Evolutionary conservation across 2,329 filamentous ascomycete species (phyloP).

Genomic region (Aspergillus aculeatus): DNA sequence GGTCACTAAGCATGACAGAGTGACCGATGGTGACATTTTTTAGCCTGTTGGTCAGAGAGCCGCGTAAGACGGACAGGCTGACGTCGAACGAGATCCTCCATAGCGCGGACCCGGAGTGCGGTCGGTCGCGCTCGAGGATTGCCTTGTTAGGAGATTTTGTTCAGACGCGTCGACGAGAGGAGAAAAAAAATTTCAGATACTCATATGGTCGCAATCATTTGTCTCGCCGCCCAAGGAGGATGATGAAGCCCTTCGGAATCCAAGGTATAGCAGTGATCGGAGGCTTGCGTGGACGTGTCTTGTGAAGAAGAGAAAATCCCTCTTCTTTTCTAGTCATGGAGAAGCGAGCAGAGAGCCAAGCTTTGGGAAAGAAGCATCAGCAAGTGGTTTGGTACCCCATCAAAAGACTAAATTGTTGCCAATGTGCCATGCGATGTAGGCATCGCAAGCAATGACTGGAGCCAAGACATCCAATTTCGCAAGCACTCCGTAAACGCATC

Average conservation of each 20-base stretch:
- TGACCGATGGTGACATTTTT: slow-evolving; percentile 18
- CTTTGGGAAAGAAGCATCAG: background rate
- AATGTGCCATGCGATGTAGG: background rate
- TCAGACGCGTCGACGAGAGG: slow-evolving; percentile 7
- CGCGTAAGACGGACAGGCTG: slow-evolving; percentile 22
- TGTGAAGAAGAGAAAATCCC: background rate
- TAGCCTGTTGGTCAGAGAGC: slow-evolving; percentile 22
- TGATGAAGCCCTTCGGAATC: background rate
- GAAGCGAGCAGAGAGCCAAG: background rate
- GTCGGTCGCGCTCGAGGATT: slow-evolving; percentile 3
- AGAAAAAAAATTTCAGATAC: slow-evolving; percentile 2
- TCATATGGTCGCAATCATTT: background rate
- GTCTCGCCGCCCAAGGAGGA: background rate
- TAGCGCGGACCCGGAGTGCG: background rate
- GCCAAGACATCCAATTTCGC: background rate
- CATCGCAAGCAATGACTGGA: background rate
- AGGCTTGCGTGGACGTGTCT: background rate
- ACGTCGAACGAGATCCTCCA: slow-evolving; percentile 9
- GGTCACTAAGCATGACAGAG: slow-evolving; percentile 13
- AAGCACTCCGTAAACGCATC: background rate
- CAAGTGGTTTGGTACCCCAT: background rate
- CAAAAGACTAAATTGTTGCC: background rate
- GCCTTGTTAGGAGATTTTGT: slow-evolving; percentile 4
- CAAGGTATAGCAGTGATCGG: background rate
- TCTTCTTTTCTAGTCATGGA: background rate